Percentiles rank a stretch among this genome's conserved stretches.
Conservation (phyloP, 2,329 filamentous ascomycete genomes). For the Calonectria naviculata region DNA sequence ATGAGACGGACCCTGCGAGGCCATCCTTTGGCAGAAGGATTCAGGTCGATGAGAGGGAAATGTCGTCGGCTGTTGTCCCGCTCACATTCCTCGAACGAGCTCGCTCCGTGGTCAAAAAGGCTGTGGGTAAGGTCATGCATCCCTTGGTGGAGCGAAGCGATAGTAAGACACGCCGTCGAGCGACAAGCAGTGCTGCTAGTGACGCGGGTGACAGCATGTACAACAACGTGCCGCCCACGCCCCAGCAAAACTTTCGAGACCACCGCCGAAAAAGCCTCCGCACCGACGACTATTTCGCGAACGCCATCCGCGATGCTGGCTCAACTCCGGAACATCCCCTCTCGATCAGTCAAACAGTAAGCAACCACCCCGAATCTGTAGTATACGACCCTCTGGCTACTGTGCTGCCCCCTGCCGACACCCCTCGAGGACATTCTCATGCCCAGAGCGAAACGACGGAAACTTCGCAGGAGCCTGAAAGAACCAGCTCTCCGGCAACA, state of each 20-base stretch:
- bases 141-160: slow-evolving; percentile 69
- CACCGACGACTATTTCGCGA: slow-evolving; percentile 65
- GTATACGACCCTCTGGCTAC: slow-evolving; percentile 55
- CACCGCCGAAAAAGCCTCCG: slow-evolving; percentile 65
- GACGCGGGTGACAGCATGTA: slow-evolving; percentile 67
- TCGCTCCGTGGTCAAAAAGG: slow-evolving; percentile 79
- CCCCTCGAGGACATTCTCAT: slow-evolving; percentile 36
- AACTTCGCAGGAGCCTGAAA: slow-evolving; percentile 34
- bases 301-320: slow-evolving; percentile 48
- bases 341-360: slow-evolving; percentile 39
- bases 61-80: slow-evolving; percentile 90
- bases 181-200: slow-evolving; percentile 72
- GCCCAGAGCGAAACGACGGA: slow-evolving; percentile 42
- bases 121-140: slow-evolving; percentile 72
- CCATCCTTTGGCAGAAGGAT: slow-evolving; percentile 86
- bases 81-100: slow-evolving; percentile 89
- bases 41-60: slow-evolving; percentile 89
- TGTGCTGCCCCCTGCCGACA: slow-evolving; percentile 44
- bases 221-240: slow-evolving; percentile 58
- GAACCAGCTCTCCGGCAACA: slow-evolving; percentile 38
- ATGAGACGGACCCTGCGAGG: slow-evolving; percentile 88
- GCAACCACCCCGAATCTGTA: slow-evolving; percentile 38
- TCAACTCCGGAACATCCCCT: slow-evolving; percentile 34
- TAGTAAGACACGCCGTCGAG: slow-evolving; percentile 63
- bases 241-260: slow-evolving; percentile 60